Percentiles rank a stretch among this genome's conserved stretches.
Evolutionary conservation across 148 eudicot genomes (phyloP).

Genomic region (Rhododendron vialii): DNA sequence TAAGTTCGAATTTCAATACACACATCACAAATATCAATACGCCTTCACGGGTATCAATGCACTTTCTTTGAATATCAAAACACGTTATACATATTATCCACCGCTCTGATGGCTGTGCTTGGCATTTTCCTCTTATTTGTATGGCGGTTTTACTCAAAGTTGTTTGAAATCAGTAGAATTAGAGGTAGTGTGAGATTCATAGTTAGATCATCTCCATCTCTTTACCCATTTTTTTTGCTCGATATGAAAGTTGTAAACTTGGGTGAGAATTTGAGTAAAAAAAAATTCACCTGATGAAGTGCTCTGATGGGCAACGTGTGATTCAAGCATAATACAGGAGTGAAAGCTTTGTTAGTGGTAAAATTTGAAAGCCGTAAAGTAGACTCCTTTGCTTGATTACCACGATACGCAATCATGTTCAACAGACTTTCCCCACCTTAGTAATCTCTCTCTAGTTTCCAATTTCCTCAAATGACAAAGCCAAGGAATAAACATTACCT

Average conservation of each 20-base stretch:
- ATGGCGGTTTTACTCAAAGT: background rate
- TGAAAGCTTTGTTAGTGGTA: background rate
- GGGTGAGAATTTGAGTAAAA: background rate
- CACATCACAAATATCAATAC: too few species aligned
- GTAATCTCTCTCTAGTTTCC: background rate
- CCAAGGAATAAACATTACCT: background rate
- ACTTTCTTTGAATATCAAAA: background rate
- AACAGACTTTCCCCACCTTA: background rate
- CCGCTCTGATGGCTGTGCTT: background rate
- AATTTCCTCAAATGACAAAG: background rate
- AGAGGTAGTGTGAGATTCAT: background rate
- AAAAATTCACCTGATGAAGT: background rate
- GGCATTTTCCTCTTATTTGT: background rate
- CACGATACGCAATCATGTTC: background rate
- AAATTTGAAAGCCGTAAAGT: background rate
- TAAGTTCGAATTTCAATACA: background rate
- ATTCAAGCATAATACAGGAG: background rate
- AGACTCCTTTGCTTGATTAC: background rate
- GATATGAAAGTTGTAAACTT: background rate
- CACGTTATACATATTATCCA: background rate
- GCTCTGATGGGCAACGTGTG: background rate
- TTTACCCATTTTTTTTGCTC: background rate
- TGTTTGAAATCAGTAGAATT: background rate
- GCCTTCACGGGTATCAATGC: background rate
- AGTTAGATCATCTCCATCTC: background rate